Base-by-base conservation (phyloP, 2,329 filamentous ascomycete genomes). In the Ascocoryne sarcoides region DNA sequence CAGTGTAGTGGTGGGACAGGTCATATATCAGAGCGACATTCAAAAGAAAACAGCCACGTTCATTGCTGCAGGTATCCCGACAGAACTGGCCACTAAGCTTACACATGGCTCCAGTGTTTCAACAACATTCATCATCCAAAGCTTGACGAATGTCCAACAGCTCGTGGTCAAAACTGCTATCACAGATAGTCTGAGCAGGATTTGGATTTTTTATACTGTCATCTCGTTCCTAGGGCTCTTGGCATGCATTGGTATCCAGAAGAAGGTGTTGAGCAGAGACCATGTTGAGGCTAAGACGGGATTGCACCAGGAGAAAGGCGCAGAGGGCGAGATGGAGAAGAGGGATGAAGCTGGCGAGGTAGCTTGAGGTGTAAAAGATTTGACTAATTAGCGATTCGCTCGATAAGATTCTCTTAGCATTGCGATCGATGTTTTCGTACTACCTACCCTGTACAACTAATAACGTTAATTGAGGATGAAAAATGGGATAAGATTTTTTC, bases 271-370 rank as follows among this genome's bases (percentile, higher is more conserved):
- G 56, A 68, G 60, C 32, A 64, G 58, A 26, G 68, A 70, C 48
- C 70, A 74, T 48, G 62, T 59, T 2, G 70, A 73, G 57, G 72
- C 68, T 10, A 69, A 63, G 55, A 74, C 70, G 10, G 71, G 70
- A 17, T 15, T 32, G n/a, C n/a, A n/a, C n/a, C n/a, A n/a, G n/a
- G n/a, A n/a, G n/a, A n/a, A n/a, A n/a, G n/a, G n/a, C n/a, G n/a
- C n/a, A n/a, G n/a, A n/a, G n/a, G n/a, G n/a, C n/a, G n/a, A n/a
- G 1, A 40, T 39, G 10, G 20, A 42, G 20, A 40, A 39, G 19
- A n/a, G 5, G 17, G 20, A 9, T 20, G n/a, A 18, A 15, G 5
- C 14, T 36, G n/a, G n/a, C n/a, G n/a, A n/a, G n/a, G n/a, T n/a
- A n/a, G n/a, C n/a, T n/a, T n/a, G n/a, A n/a, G n/a, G n/a, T n/a